These are phyloP conservation scores for Catunica adiposa DNA, from an alignment of 2,329 filamentous ascomycete genomes.

Conservation along the genomic window DNA sequence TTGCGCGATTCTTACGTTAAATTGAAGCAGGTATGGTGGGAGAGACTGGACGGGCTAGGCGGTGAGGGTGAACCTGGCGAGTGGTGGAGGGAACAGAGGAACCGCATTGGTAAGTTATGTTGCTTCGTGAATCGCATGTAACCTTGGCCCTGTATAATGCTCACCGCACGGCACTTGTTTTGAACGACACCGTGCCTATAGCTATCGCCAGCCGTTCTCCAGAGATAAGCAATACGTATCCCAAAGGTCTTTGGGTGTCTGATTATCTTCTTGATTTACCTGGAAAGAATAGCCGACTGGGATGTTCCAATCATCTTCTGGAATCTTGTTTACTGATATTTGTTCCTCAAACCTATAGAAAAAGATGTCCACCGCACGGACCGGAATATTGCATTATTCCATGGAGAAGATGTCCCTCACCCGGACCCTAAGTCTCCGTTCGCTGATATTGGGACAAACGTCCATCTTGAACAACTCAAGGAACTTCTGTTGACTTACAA, in stretches of 20 bases:
- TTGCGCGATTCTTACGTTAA: constrained; percentile 86
- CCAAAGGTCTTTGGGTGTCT: not conserved
- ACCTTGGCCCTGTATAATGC: not conserved
- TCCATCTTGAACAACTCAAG: constrained; percentile 97
- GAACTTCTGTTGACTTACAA: constrained; percentile 98
- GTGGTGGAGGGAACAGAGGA: constrained; percentile 92
- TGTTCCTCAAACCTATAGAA: constrained; percentile 42
- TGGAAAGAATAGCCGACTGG: not conserved
- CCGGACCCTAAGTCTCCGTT: constrained; percentile 94
- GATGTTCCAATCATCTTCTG: not conserved
- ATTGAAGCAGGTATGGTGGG: constrained; percentile 93
- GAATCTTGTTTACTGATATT: not conserved
- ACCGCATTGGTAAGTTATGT: constrained; percentile 62
- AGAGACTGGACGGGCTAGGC: constrained; percentile 68
- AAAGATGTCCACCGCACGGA: constrained; percentile 98
- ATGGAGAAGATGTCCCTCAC: constrained; percentile 89
- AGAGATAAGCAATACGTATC: not conserved
- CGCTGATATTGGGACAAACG: constrained; percentile 81
- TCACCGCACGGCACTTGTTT: not conserved
- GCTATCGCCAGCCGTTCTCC: not conserved
- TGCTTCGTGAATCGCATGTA: not conserved
- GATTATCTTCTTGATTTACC: too few species aligned
- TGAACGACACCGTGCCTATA: not conserved
- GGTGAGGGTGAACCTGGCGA: constrained; percentile 70
- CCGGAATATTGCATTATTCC: constrained; percentile 84